Evolutionary conservation across 2,329 filamentous ascomycete genomes (phyloP), one percentile per base, ranked within the genome.

Genomic region (Coniochaeta sp.): DNA sequence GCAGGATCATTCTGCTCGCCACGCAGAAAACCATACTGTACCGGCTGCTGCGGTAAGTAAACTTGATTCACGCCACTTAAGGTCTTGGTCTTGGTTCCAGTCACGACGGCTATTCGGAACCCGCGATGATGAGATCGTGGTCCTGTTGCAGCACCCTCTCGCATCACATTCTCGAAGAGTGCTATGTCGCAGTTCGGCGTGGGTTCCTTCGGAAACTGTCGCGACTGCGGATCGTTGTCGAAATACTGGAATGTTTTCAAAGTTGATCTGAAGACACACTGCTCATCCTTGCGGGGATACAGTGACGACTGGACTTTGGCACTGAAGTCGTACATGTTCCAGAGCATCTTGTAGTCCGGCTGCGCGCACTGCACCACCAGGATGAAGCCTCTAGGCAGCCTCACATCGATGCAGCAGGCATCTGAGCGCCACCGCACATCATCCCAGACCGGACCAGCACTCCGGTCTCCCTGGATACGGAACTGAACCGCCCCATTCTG

Each of bases 291-390:
- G 44, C 85, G 82, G 7, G 87, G 85, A 38, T 85, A 85, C 47
- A 96, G 78, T 58, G 85, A 89, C 28, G 81, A 80, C 68, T 92
- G 88, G 1, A 93, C 85, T 67, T 89, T 91, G 64, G 82, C 83
- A 28, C 89, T 90, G 70, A 96, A 93, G 62, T 96, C 91, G 65
- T 92, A 91, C 73, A 96, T 91, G 66, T 86, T 89, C 85, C 88
- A 93, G 12, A 96, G 74, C 63, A 84, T 86, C 63, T 87, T 84
- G 75, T 89, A 96, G 69, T 96, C 91, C n/a, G 83, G 77, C 67
- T 92, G 89, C 16, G 80, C 81, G 69, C 92, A 87, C 64, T 89
- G 85, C 19, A 95, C 76, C 22, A 83, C 83, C 47, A 96, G 75
- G 61, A 88, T 77, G 68, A 95, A 93, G 0, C 90, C 90, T 64